Percentiles rank a stretch among this genome's conserved stretches.
Conservation (phyloP, 371 early-diverging fungal species). For the Polyrhizophydium stewartii region DNA sequence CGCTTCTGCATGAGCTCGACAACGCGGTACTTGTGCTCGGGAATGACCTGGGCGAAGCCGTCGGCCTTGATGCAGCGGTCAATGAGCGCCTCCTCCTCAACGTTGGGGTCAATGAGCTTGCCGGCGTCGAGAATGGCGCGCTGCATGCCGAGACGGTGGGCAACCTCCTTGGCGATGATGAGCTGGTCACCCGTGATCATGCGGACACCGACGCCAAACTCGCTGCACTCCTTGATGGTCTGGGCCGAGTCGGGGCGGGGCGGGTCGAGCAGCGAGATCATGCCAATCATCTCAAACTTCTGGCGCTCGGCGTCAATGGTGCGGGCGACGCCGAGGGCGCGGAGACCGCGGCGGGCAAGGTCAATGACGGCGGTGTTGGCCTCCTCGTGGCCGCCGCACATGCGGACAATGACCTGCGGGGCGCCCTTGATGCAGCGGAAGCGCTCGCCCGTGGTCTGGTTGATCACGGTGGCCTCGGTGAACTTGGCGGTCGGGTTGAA, state of each 20-base stretch:
- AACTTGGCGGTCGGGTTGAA: slow-evolving; percentile 90
- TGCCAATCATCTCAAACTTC: slow-evolving; percentile 51
- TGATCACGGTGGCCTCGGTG: slow-evolving; percentile 81
- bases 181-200: slow-evolving; percentile 85
- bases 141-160: slow-evolving; percentile 50
- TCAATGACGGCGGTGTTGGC: slow-evolving; percentile 69
- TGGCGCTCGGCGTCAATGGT: slow-evolving; percentile 56
- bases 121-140: slow-evolving; percentile 42
- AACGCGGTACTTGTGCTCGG: slow-evolving; percentile 78
- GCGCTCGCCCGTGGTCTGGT: slow-evolving; percentile 54
- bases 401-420: slow-evolving; percentile 83
- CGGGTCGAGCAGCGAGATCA: slow-evolving; percentile 61
- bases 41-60: slow-evolving; percentile 91
- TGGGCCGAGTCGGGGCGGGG: slow-evolving; percentile 50
- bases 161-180: slow-evolving; percentile 63
- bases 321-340: slow-evolving; percentile 88
- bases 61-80: slow-evolving; percentile 74
- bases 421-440: slow-evolving; percentile 93
- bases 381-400: slow-evolving; percentile 74
- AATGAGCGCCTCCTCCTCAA: slow-evolving; percentile 37
- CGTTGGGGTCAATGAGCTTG: slow-evolving; percentile 27
- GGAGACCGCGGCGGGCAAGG: slow-evolving; percentile 84
- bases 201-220: slow-evolving; percentile 65
- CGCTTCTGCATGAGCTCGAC: slow-evolving; percentile 71
- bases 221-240: slow-evolving; percentile 61